Percentiles rank a stretch among this genome's conserved stretches.
Conservation (phyloP, 345 rosid genomes). For the Syzygium oleosum region DNA sequence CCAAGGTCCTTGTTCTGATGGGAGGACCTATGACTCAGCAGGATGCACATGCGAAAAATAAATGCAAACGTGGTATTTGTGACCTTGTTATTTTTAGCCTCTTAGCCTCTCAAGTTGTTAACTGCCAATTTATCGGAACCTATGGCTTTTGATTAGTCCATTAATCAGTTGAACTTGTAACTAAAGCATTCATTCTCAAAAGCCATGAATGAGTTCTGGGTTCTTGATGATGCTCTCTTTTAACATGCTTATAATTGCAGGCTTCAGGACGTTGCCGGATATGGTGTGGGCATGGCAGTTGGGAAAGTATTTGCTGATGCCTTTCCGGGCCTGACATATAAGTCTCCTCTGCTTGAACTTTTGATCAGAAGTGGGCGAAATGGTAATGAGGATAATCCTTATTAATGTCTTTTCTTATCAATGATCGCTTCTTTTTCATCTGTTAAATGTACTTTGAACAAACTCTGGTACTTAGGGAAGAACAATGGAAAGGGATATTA, state of each 20-base stretch:
- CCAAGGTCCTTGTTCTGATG: background rate
- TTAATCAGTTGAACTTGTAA: background rate
- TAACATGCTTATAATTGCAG: slow-evolving; percentile 25
- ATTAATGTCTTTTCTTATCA: background rate
- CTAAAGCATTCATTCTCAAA: background rate
- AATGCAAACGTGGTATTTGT: background rate
- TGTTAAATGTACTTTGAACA: background rate
- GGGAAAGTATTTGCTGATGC: slow-evolving; percentile 48
- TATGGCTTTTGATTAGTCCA: background rate
- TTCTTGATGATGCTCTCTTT: background rate
- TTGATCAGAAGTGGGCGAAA: slow-evolving; percentile 68
- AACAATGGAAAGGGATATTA: slow-evolving; percentile 84
- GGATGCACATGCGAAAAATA: background rate
- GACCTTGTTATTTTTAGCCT: background rate
- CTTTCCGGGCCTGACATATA: slow-evolving; percentile 57
- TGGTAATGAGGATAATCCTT: slow-evolving; percentile 32
- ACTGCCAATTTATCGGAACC: background rate
- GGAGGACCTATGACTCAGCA: background rate
- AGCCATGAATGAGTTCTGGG: background rate
- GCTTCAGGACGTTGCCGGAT: slow-evolving; percentile 90
- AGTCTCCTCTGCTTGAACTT: slow-evolving; percentile 57
- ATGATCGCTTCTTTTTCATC: background rate
- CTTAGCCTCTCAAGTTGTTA: background rate
- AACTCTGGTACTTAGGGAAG: slow-evolving; percentile 46
- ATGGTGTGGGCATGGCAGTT: slow-evolving; percentile 70